Percentiles rank a stretch among this genome's conserved stretches.
These are phyloP conservation scores for Conticribra weissflogii DNA, from an alignment of 108 stramenopile species.

Conservation along the genomic window DNA sequence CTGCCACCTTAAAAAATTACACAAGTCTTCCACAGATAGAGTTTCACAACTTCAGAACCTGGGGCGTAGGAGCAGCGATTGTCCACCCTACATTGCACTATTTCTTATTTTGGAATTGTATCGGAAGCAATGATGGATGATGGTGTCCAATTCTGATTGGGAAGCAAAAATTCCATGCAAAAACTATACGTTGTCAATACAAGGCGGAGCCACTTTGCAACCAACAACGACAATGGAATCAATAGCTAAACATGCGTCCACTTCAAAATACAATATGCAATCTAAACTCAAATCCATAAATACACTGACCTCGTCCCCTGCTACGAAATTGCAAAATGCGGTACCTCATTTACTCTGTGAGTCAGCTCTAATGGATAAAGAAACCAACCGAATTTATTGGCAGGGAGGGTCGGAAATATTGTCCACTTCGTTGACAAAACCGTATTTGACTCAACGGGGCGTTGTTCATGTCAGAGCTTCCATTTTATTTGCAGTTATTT, in stretches of 20 bases:
- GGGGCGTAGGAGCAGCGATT: too few species aligned
- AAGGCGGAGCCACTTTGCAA: background rate
- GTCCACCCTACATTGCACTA: too few species aligned
- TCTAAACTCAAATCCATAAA: background rate
- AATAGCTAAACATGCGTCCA: background rate
- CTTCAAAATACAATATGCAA: background rate
- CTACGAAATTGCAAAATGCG: background rate
- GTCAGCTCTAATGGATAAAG: conserved; percentile 76
- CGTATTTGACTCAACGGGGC: conserved; percentile 43
- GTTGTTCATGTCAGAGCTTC: conserved; percentile 49
- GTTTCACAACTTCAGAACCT: too few species aligned
- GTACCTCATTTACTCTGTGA: conserved; percentile 35
- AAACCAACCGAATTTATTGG: conserved; percentile 82
- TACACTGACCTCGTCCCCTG: conserved; percentile 3
- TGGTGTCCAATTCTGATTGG: too few species aligned
- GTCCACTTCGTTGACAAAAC: conserved; percentile 40
- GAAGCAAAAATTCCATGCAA: too few species aligned
- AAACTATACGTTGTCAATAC: too few species aligned
- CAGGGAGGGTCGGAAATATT: conserved; percentile 61
- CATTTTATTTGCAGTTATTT: conserved; percentile 31
- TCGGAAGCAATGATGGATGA: too few species aligned
- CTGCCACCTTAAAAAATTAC: too few species aligned
- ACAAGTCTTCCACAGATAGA: too few species aligned
- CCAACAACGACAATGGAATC: background rate
- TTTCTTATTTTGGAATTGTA: too few species aligned